Conservation (phyloP, 352 stramenopile genomes). For the Phytopythium chamaehyphon region DNA sequence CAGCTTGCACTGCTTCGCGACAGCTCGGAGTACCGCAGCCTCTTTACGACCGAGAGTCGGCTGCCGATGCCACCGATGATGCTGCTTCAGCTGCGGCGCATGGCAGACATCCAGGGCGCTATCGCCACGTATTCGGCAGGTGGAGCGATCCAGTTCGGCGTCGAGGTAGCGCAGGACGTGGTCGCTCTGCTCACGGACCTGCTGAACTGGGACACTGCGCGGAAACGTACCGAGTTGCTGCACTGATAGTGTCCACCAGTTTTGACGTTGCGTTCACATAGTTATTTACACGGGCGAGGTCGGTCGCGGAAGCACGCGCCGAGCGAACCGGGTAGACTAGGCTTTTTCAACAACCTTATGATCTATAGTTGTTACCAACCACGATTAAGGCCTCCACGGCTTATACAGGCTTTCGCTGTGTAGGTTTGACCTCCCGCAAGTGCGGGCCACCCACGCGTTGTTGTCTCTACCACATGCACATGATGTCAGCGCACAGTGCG, state of each 20-base stretch:
- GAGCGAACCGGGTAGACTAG: too few species aligned
- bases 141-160: slow-evolving; percentile 71
- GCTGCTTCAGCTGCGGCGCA: slow-evolving; percentile 53
- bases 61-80: slow-evolving; percentile 49
- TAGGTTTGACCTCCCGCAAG: too few species aligned
- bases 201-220: slow-evolving; percentile 58
- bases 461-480: too few species aligned
- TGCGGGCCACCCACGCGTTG: too few species aligned
- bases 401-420: too few species aligned
- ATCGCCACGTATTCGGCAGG: slow-evolving; percentile 55
- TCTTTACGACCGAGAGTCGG: slow-evolving; percentile 55
- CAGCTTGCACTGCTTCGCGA: slow-evolving; percentile 76
- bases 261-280: too few species aligned
- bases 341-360: too few species aligned
- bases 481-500: too few species aligned
- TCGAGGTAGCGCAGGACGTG: slow-evolving; percentile 76
- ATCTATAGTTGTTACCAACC: too few species aligned
- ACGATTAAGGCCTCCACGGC: too few species aligned
- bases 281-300: too few species aligned
- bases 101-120: slow-evolving; percentile 80
- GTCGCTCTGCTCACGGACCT: slow-evolving; percentile 63
- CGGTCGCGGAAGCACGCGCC: too few species aligned
- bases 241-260: slow-evolving; percentile 11
- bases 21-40: slow-evolving; percentile 43
- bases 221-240: slow-evolving; percentile 49